phyloP scores from a whole-genome alignment of 331 rosid species.

The Spiraea crenata region DNA sequence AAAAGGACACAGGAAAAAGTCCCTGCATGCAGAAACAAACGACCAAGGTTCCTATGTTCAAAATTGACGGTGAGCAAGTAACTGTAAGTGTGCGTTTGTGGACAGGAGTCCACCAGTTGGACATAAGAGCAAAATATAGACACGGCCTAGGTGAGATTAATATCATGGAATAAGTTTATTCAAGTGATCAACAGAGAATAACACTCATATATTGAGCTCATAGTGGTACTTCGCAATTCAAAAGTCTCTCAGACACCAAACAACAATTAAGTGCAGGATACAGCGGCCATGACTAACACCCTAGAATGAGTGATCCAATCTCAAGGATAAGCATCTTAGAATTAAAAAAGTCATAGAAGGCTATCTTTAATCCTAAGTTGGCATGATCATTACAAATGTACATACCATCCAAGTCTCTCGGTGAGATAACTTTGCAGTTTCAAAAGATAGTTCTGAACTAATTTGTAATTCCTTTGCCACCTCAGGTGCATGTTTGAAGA shows the following conservation, averaged over 20 bases:
- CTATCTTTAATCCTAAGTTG: slow-evolving; percentile 11
- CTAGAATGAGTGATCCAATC: slow-evolving; percentile 10
- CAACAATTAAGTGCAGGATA: neutral
- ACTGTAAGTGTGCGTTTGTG: neutral
- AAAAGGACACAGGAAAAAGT: slow-evolving; percentile 74
- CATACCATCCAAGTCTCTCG: slow-evolving; percentile 81
- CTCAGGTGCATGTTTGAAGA: slow-evolving; percentile 80
- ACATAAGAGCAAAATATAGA: too few species aligned
- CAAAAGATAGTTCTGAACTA: slow-evolving; percentile 57
- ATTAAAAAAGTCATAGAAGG: slow-evolving; percentile 4
- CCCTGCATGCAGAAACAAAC: slow-evolving; percentile 50
- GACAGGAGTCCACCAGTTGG: too few species aligned
- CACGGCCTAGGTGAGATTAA: neutral
- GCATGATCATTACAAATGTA: slow-evolving; percentile 22
- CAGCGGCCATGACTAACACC: neutral
- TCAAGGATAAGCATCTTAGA: slow-evolving; percentile 4
- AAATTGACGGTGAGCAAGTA: slow-evolving; percentile 8
- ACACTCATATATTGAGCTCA: too few species aligned
- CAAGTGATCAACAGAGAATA: neutral
- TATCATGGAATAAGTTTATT: neutral
- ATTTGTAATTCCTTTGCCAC: slow-evolving; percentile 73
- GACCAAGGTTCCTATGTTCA: slow-evolving; percentile 12
- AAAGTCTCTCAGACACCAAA: too few species aligned
- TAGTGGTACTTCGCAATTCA: too few species aligned
- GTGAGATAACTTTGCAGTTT: slow-evolving; percentile 52